Evolutionary conservation across 1,284 basidiomycete genomes (phyloP).

Genomic region (Marasmius tenuissimus): DNA sequence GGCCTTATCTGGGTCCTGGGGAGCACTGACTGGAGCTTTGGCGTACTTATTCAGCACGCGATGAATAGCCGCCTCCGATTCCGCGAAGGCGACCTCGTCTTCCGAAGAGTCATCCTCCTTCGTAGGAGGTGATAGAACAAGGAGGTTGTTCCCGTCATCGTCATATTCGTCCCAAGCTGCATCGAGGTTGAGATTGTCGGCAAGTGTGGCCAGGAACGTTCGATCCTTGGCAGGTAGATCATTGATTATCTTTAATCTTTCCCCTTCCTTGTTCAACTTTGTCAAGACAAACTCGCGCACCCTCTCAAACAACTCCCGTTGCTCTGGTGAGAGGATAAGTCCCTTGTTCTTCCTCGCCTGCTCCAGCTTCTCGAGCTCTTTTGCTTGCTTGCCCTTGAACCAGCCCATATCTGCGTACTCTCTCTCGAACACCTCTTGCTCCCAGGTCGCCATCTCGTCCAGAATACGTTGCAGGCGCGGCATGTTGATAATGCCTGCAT

Average conservation of each 20-base stretch:
- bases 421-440: slow-evolving; percentile 87
- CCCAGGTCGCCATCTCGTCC: slow-evolving; percentile 86
- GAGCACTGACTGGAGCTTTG: slow-evolving; percentile 74
- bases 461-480: slow-evolving; percentile 84
- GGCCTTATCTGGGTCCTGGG: slow-evolving; percentile 55
- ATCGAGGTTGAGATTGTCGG: slow-evolving; percentile 72
- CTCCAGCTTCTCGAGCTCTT: slow-evolving; percentile 65
- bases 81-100: slow-evolving; percentile 53
- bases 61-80: slow-evolving; percentile 71
- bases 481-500: slow-evolving; percentile 82
- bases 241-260: slow-evolving; percentile 70
- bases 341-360: slow-evolving; percentile 40
- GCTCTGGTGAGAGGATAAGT: slow-evolving; percentile 64
- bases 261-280: slow-evolving; percentile 44
- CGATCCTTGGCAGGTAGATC: slow-evolving; percentile 77
- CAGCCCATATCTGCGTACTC: slow-evolving; percentile 88
- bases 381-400: slow-evolving; percentile 87
- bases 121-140: slow-evolving; percentile 62
- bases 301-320: slow-evolving; percentile 75
- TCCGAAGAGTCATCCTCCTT: slow-evolving; percentile 50
- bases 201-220: slow-evolving; percentile 73
- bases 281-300: slow-evolving; percentile 72
- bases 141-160: slow-evolving; percentile 76
- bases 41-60: slow-evolving; percentile 88
- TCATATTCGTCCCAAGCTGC: slow-evolving; percentile 91